Evolutionary conservation across 192 early-diverging fungal genomes (phyloP).

Genomic region (Jimgerdemannia flammicorona): DNA sequence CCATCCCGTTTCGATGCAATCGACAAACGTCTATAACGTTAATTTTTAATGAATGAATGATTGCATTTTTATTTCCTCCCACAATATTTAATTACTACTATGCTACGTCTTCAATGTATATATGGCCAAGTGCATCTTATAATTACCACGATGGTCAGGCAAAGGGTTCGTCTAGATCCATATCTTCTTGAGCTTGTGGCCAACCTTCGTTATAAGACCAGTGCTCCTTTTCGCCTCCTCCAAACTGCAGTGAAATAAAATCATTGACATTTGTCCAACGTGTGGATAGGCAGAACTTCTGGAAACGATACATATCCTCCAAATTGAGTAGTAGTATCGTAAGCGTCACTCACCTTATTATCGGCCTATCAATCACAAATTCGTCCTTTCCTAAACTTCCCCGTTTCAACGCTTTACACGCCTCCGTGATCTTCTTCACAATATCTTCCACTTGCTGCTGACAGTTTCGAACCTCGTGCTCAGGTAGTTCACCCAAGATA

Average conservation of each 20-base stretch:
- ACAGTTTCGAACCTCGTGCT: conserved; percentile 16
- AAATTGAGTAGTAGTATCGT: neutral
- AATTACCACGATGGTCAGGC: neutral
- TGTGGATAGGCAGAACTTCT: neutral
- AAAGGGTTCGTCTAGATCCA: conserved; percentile 21
- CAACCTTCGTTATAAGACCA: conserved; percentile 35
- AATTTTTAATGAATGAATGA: no score
- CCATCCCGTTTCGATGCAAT: no score
- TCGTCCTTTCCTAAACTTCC: conserved; percentile 8
- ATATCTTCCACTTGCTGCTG: conserved; percentile 28
- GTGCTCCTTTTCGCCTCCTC: conserved; percentile 34
- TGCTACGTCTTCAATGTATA: no score
- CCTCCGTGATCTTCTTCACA: conserved; percentile 24
- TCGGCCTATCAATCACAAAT: conserved; percentile 27
- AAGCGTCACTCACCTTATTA: conserved; percentile 31
- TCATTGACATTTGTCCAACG: neutral
- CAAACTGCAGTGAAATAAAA: conserved; percentile 17
- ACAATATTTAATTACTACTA: no score
- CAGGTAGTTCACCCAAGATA: conserved; percentile 28
- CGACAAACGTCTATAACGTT: no score
- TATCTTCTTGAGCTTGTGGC: conserved; percentile 35
- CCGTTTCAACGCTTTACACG: conserved; percentile 11
- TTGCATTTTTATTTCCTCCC: no score
- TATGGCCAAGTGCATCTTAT: neutral
- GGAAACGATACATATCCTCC: neutral